These are phyloP conservation scores for Ciborinia camelliae DNA, from an alignment of 2,329 filamentous ascomycete genomes.

Conservation along the genomic window DNA sequence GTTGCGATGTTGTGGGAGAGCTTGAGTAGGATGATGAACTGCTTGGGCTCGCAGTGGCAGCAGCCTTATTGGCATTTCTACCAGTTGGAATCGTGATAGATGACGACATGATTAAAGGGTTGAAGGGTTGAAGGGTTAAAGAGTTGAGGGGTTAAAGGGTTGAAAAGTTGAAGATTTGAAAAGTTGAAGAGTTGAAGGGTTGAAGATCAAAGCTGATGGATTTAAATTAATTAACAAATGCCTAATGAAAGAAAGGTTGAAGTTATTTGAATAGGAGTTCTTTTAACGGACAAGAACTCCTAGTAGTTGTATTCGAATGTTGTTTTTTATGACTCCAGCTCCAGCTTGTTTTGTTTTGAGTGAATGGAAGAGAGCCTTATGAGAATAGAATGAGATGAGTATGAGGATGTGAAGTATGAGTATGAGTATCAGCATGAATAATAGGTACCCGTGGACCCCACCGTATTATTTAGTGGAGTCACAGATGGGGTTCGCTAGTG, in stretches of 20 bases:
- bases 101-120: constrained; percentile 50
- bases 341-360: background rate
- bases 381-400: background rate
- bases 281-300: background rate
- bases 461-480: constrained; percentile 12
- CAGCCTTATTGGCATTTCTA: constrained; percentile 45
- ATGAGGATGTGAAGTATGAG: no score
- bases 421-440: background rate
- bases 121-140: background rate
- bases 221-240: no score
- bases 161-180: background rate
- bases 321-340: background rate
- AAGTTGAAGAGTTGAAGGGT: no score
- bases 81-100: constrained; percentile 63
- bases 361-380: background rate
- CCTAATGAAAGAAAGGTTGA: background rate
- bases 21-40: constrained; percentile 58
- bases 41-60: constrained; percentile 40
- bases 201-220: background rate
- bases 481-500: background rate
- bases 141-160: background rate
- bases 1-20: constrained; percentile 49
- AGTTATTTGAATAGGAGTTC: background rate
- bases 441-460: no score
- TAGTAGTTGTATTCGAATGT: background rate